Evolutionary conservation across 2,329 filamentous ascomycete species (phyloP), one percentile per base, ranked within the genome.

Genomic region (Albifimbria verrucaria): DNA sequence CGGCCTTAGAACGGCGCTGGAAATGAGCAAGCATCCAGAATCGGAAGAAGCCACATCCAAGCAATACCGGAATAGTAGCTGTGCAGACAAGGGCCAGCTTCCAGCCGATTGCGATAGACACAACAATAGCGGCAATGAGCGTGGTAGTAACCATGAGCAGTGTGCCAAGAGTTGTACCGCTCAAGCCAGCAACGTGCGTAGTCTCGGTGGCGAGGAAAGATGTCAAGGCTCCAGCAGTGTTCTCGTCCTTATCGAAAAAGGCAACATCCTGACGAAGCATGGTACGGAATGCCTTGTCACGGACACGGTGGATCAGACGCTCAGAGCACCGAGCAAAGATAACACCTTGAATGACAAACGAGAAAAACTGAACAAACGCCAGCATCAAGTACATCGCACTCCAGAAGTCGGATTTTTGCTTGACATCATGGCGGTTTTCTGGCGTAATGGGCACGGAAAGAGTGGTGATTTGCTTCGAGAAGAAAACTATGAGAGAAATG

Each of bases 261-360:
- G 85, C 77, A 54, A 97, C 92, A 57, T 97, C 94, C 71, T 97
- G 93, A 58, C 92, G 89, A 49, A 97, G 83, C 76, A 97, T 91
- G 22, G 87, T 80, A 26, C 92, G 82, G 77, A 99, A 97, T 7
- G 92, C 89, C 53, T 78, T 79, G 68, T 94, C 86, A 61, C 94
- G 85, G 2, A 93, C 90, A 20, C 91, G 86, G 66, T 90, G 89
- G 51, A 97, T 82, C 22, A 97, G 81, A 41, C 85, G 81, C 73
- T 96, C 90, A n/a, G 91, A 94, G 73, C 90, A 92, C 63, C 85
- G 86, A 18, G 91, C 92, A 61, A 97, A 92, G 2, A 86, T 77
- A 49, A 89, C 63, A 49, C 91, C 91, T 63, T 93, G 88, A 6
- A 74, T 70, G 20, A 80, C 70, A 62, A 88, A 91, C 6, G 86